Base-by-base conservation (phyloP, 2,329 filamentous ascomycete genomes). In the Calonectria pseudoreteaudii region DNA sequence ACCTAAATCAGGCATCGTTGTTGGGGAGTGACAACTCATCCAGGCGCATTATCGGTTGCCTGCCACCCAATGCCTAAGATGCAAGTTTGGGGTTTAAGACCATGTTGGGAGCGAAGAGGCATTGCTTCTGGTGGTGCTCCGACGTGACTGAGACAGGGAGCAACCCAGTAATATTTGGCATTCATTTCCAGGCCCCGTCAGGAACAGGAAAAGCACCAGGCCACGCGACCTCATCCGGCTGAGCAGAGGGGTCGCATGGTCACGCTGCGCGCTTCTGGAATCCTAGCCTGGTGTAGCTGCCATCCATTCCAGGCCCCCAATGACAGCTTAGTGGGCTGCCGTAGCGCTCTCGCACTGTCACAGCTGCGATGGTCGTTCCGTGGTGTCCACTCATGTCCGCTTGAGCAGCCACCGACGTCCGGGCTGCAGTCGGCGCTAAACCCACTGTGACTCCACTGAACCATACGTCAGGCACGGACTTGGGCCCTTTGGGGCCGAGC, bases 381-480 rank as follows among this genome's bases (percentile, higher is more conserved):
- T 58, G 53, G 52, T 67, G 64, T 26, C 64, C 52, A 60, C 64
- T 53, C 34, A 49, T 62, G 56, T 31, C 65, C 47, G 50, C 71
- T 52, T 58, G 20, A 70, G 44, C 50, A 68, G 70, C 64, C 65
- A 52, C 52, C 44, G 36, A 68, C 49, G 36, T 36, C 34, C 20
- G 36, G 64, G 71, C 30, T 56, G 53, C 60, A 73, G 58, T 36
- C 28, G 16, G 47, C 67, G 68, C 68, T 73, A 73, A 67, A 53
- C 62, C 67, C 62, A 47, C 71, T 68, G 36, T 20, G 47, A 73
- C 62, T 44, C 62, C 62, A 58, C 62, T 71, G 68, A 38, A 53
- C 62, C 44, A 72, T 71, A 74, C 72, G 68, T 74, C 72, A 71
- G 64, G 62, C 68, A 56, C 56, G 56, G 56, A 62, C 62, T 66